Conservation (phyloP, 768 basidiomycete genomes). For the Steccherinum ochraceum region DNA sequence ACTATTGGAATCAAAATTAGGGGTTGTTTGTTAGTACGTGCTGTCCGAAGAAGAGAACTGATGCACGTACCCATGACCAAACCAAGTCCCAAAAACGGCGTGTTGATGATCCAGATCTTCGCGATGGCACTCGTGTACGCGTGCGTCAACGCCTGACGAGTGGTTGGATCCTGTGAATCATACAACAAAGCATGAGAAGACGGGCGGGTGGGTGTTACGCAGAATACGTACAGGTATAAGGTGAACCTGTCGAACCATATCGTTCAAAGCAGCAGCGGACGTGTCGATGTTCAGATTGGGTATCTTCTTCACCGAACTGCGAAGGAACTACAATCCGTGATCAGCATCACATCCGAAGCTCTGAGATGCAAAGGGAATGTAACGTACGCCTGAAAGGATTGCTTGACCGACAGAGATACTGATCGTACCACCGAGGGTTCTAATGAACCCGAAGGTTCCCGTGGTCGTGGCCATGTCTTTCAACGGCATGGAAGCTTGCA, state of each 20-base stretch:
- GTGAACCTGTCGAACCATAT: constrained; percentile 40
- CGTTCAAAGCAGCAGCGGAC: constrained; percentile 35
- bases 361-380: too few species aligned
- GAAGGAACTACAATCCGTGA: constrained; percentile 25
- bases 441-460: constrained; percentile 63
- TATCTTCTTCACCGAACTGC: constrained; percentile 31
- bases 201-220: not conserved
- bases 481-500: constrained; percentile 85
- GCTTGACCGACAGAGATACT: constrained; percentile 71
- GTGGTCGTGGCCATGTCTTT: constrained; percentile 85
- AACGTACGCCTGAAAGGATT: constrained; percentile 52
- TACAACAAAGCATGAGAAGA: not conserved
- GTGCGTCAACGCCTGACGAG: constrained; percentile 45
- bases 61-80: constrained; percentile 34
- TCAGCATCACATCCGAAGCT: not conserved
- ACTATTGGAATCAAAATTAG: constrained; percentile 33
- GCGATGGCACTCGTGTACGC: constrained; percentile 60
- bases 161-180: constrained; percentile 37
- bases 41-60: not conserved
- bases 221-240: constrained; percentile 34
- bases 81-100: constrained; percentile 47
- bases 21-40: not conserved
- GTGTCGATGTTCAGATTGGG: constrained; percentile 35
- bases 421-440: constrained; percentile 70
- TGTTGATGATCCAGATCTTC: constrained; percentile 58